phyloP scores from a whole-genome alignment of 2,329 filamentous ascomycete species.

The Alternaria consortialis region DNA sequence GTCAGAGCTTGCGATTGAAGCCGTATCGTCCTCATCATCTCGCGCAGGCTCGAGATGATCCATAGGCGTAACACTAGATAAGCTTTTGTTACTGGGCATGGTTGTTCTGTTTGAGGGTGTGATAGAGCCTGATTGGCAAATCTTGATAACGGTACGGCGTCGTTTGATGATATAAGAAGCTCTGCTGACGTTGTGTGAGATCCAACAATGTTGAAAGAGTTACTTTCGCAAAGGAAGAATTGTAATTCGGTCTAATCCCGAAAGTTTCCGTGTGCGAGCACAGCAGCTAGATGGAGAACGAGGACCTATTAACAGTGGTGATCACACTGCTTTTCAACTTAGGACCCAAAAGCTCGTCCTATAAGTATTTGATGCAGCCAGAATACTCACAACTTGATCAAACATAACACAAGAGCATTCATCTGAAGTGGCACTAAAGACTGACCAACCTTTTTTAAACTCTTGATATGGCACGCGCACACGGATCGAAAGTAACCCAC shows the following conservation, averaged over 20 bases:
- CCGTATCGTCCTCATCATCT: rapidly evolving
- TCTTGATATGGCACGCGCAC: not conserved
- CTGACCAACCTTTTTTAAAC: not conserved
- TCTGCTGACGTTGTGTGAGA: not conserved
- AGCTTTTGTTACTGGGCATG: not conserved
- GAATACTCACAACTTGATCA: not conserved
- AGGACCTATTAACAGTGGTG: not conserved
- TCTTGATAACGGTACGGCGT: not conserved
- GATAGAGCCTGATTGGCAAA: not conserved
- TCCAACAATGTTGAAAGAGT: not conserved
- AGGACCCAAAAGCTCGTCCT: not conserved
- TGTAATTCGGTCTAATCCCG: not conserved
- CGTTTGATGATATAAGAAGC: not conserved
- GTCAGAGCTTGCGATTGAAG: not conserved
- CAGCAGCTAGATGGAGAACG: not conserved
- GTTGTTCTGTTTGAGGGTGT: not conserved
- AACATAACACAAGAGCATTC: not conserved
- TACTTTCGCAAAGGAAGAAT: not conserved
- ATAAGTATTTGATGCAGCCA: not conserved
- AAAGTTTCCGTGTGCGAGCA: not conserved
- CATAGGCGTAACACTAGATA: not conserved
- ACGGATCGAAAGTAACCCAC: not conserved
- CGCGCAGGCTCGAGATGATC: not conserved
- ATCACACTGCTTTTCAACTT: not conserved
- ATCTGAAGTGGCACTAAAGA: not conserved